phyloP scores from a whole-genome alignment of 2,329 filamentous ascomycete species.

The Fusarium mangiferae region DNA sequence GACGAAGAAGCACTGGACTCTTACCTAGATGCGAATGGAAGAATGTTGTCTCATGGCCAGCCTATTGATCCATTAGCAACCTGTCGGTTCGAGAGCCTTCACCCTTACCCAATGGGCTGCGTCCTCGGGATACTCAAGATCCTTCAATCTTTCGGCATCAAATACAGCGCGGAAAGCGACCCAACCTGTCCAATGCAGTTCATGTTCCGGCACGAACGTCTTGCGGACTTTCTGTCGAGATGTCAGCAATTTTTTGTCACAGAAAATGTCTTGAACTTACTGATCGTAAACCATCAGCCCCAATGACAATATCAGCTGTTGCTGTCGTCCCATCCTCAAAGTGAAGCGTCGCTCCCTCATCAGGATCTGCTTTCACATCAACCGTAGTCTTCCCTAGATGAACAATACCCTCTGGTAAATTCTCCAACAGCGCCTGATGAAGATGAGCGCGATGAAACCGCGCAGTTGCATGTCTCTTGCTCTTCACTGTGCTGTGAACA shows the following conservation, averaged over 20 bases:
- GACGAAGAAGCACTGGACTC: rapidly evolving
- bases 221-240: neutral
- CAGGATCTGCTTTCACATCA: slow-evolving; percentile 48
- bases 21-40: neutral
- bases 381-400: neutral
- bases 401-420: neutral
- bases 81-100: rapidly evolving
- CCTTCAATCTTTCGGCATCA: neutral
- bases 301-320: slow-evolving; percentile 60
- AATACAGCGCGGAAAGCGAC: neutral
- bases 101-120: neutral
- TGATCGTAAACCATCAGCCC: slow-evolving; percentile 56
- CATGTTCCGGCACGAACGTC: neutral
- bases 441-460: neutral
- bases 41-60: neutral
- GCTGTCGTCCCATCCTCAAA: slow-evolving; percentile 60
- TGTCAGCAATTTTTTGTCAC: neutral
- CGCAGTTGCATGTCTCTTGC: neutral
- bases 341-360: slow-evolving; percentile 51
- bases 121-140: neutral
- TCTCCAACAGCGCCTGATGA: slow-evolving; percentile 47
- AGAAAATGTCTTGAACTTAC: neutral
- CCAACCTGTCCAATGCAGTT: neutral
- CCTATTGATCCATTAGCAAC: neutral
- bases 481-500: neutral